Evolutionary conservation across 2,329 filamentous ascomycete species (phyloP), one percentile per base, ranked within the genome.

Genomic region (Orbilia oligospora): DNA sequence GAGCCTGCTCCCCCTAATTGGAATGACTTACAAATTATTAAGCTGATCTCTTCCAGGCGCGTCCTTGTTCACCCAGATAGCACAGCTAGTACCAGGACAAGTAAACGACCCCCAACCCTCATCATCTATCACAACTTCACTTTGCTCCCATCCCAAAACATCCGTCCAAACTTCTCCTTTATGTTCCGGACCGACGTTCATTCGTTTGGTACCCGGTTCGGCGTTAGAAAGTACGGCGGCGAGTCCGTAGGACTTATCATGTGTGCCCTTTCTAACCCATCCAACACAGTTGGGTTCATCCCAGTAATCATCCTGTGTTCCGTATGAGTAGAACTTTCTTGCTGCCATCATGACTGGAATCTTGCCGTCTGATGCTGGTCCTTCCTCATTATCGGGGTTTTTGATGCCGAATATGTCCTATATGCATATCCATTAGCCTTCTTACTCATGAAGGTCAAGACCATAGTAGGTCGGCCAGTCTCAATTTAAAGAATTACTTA

Each of bases 251-350:
- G 84, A 64, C 73, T 84, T 83, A 76, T 87, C 86, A 81, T 84
- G 84, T 0, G 85, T 86, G 14, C 87, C 87, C 53, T 85, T 84
- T 8, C 88, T 85, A 46, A 89, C 88, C 85, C 88, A 90, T 65
- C 90, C 90, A 68, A 92, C 87, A 82, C 89, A 91, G 67, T 88
- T 88, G 12, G 87, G 84, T 9, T 86, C 84, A 81, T 91, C 88
- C 80, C 90, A 90, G 82, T 91, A 92, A 80, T 92, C 88, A 49
- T 86, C 84, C 82, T 92, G 90, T 24, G 86, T 84, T 6, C 91
- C 91, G 80, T 92, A 91, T 0, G 90, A 90, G 82, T 90, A 92
- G 5, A 91, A 84, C 81, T 89, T 90, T 8, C 91, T 87, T 0
- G 89, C 89, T 9, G 90, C 86, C 44, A 89, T 87, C 22, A 93